Percentiles rank a stretch among this genome's conserved stretches.
These are phyloP conservation scores for Acer yangbiense DNA, from an alignment of 345 rosid genomes.

Conservation along the genomic window DNA sequence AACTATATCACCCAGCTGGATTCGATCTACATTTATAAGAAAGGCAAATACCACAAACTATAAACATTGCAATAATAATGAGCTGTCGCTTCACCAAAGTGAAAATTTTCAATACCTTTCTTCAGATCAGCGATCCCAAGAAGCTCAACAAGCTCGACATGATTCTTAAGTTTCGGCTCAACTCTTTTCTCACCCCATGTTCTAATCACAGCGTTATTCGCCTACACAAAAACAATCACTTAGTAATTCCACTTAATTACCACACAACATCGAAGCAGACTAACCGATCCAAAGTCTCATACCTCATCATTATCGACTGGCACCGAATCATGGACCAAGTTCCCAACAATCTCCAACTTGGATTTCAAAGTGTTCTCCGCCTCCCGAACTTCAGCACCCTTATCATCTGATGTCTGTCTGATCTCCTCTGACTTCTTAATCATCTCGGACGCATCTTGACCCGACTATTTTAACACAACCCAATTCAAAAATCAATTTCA, in stretches of 20 bases:
- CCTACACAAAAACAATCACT: conserved; percentile 39
- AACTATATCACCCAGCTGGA: not conserved
- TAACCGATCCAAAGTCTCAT: not conserved
- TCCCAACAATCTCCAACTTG: conserved; percentile 68
- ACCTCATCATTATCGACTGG: conserved; percentile 81
- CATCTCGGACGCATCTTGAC: conserved; percentile 57
- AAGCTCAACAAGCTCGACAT: conserved; percentile 92
- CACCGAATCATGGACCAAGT: conserved; percentile 89
- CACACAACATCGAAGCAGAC: not conserved
- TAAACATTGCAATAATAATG: not conserved
- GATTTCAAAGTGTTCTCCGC: conserved; percentile 56
- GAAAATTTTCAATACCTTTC: conserved; percentile 50
- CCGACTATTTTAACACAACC: conserved; percentile 32
- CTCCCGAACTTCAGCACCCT: conserved; percentile 72
- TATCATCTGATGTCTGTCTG: conserved; percentile 49
- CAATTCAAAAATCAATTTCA: not conserved
- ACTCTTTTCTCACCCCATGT: conserved; percentile 62
- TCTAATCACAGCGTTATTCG: conserved; percentile 62
- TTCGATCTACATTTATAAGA: not conserved
- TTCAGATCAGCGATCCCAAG: conserved; percentile 76
- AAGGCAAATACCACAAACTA: not conserved
- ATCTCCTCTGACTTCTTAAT: conserved; percentile 56
- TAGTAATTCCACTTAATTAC: not conserved
- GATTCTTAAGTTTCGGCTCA: conserved; percentile 68
- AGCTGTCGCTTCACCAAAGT: not conserved